Evolutionary conservation across 805 yeast genomes (phyloP).

Genomic region (Teunomyces pallodes): DNA sequence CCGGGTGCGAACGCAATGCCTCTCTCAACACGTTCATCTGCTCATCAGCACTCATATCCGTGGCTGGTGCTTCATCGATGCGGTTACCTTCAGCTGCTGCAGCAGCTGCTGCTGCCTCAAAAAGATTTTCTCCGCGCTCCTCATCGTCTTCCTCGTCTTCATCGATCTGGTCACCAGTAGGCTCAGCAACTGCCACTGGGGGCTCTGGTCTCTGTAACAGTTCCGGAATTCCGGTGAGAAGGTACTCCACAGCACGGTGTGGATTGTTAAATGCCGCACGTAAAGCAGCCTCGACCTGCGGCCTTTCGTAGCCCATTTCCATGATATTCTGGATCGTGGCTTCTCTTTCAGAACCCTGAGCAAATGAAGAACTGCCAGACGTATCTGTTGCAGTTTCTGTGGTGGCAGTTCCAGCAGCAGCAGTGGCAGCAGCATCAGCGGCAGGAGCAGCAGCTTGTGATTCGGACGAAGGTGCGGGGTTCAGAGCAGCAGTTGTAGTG

Average conservation of each 20-base stretch:
- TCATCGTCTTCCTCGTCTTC: slow-evolving; percentile 31
- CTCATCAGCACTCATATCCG: slow-evolving; percentile 43
- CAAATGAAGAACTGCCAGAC: slow-evolving; percentile 50
- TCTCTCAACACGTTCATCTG: slow-evolving; percentile 62
- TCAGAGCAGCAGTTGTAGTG: slow-evolving; percentile 16
- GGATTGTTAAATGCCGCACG: slow-evolving; percentile 97
- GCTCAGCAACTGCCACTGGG: slow-evolving; percentile 9
- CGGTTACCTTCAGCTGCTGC: slow-evolving; percentile 19
- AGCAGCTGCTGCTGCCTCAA: slow-evolving; percentile 35
- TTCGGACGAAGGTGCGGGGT: slow-evolving; percentile 11
- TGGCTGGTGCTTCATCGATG: slow-evolving; percentile 8
- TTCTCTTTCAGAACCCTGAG: slow-evolving; percentile 76
- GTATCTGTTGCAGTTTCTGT: slow-evolving; percentile 13
- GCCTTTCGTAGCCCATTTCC: slow-evolving; percentile 94
- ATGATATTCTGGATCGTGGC: slow-evolving; percentile 76
- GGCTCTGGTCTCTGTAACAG: slow-evolving; percentile 38
- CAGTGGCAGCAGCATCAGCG: slow-evolving; percentile 15
- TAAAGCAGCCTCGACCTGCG: slow-evolving; percentile 84
- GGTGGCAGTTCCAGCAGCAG: slow-evolving; percentile 20
- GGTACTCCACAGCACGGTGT: slow-evolving; percentile 94
- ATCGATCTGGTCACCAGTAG: slow-evolving; percentile 19
- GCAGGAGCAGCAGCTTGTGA: slow-evolving; percentile 16
- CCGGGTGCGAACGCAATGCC: slow-evolving; percentile 82
- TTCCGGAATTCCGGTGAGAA: slow-evolving; percentile 87
- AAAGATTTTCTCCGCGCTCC: slow-evolving; percentile 45